Evolutionary conservation across 306 rosid genomes (phyloP).

Genomic region (Mimosa pudica): DNA sequence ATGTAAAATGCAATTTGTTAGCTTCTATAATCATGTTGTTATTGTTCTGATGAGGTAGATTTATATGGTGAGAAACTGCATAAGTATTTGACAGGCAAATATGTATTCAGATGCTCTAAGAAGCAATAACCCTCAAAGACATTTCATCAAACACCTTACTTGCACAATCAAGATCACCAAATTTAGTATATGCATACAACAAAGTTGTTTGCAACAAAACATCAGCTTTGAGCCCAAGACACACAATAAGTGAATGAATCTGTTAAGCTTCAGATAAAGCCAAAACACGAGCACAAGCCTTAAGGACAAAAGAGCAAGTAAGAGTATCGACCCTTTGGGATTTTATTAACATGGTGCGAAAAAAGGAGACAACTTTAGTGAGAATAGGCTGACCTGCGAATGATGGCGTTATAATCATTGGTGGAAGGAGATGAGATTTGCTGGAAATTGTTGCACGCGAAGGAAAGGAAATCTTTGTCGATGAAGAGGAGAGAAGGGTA

Average conservation of each 20-base stretch:
- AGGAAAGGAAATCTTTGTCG: conserved; percentile 41
- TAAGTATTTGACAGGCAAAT: not conserved
- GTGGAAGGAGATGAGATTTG: conserved; percentile 60
- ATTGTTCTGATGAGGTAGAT: not conserved
- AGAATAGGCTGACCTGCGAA: conserved; percentile 88
- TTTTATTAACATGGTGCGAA: conserved; percentile 49
- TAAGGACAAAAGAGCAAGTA: conserved; percentile 77
- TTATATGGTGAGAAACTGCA: too few species aligned
- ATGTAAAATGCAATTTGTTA: not conserved
- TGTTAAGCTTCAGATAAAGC: conserved; percentile 62
- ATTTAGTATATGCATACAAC: conserved; percentile 73
- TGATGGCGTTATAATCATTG: conserved; percentile 77
- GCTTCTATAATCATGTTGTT: not conserved
- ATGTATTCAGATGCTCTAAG: conserved; percentile 31
- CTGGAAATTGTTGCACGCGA: conserved; percentile 59
- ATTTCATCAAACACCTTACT: conserved; percentile 81
- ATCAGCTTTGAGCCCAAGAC: conserved; percentile 64
- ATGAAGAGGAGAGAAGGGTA: conserved; percentile 57
- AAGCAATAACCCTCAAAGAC: conserved; percentile 61
- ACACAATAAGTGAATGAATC: conserved; percentile 69
- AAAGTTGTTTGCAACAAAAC: conserved; percentile 65
- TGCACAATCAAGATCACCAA: conserved; percentile 58
- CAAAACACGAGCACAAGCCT: conserved; percentile 84
- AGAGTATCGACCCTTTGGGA: conserved; percentile 63
- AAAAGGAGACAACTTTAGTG: conserved; percentile 62